Percentiles rank a stretch among this genome's conserved stretches.
Evolutionary conservation across 495 filamentous ascomycete species (phyloP).

Genomic region (Penicillium simplicissimum): DNA sequence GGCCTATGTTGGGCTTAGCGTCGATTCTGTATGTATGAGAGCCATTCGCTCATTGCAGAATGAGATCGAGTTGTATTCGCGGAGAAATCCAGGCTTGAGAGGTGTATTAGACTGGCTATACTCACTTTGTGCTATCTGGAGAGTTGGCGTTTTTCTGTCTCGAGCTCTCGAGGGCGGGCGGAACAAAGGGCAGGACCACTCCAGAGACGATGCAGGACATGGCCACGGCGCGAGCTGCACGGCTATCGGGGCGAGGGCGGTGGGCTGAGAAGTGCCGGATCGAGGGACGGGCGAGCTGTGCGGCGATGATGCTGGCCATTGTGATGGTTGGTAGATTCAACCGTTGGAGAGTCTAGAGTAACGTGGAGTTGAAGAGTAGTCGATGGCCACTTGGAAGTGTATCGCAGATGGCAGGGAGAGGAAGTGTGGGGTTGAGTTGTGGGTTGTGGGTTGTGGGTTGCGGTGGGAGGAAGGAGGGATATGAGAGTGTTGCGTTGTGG

Average conservation of each 20-base stretch:
- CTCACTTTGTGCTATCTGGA: slow-evolving; percentile 43
- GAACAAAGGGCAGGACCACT: slow-evolving; percentile 48
- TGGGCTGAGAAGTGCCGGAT: slow-evolving; percentile 50
- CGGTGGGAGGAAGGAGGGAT: background rate
- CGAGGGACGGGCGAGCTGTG: slow-evolving; percentile 38
- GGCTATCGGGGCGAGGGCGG: slow-evolving; percentile 41
- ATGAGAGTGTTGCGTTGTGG: background rate
- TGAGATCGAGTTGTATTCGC: background rate
- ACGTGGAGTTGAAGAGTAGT: background rate
- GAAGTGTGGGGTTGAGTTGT: background rate
- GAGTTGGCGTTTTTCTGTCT: slow-evolving; percentile 39
- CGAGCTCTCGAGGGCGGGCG: slow-evolving; percentile 48
- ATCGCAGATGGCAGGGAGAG: background rate
- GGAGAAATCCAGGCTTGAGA: background rate
- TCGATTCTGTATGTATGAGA: background rate
- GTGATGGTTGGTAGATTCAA: slow-evolving; percentile 7
- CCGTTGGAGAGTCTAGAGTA: background rate
- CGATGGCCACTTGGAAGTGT: background rate
- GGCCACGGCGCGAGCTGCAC: slow-evolving; percentile 41
- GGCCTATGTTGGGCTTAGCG: slow-evolving; percentile 8
- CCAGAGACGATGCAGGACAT: slow-evolving; percentile 43
- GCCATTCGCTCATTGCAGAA: background rate
- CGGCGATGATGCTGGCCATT: slow-evolving; percentile 32
- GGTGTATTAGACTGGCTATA: background rate
- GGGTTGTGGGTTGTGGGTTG: background rate